These are phyloP conservation scores for Cyberlindnera lachancei DNA, from an alignment of 805 yeast species.

Conservation along the genomic window DNA sequence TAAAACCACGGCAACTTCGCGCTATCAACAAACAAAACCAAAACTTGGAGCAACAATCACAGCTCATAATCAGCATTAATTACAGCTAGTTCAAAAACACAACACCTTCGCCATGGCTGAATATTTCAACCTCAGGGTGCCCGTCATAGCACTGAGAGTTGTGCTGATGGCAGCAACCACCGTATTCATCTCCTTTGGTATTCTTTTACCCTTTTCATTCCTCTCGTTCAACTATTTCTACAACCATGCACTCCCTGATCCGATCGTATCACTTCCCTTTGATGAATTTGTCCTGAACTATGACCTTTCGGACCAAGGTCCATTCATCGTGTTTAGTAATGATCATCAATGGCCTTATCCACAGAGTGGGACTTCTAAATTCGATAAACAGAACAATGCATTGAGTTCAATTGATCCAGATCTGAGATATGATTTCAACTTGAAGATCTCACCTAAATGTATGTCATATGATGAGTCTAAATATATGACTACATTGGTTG, in stretches of 20 bases:
- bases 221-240: conserved; percentile 21
- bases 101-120: conserved; percentile 2
- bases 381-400: conserved; percentile 1
- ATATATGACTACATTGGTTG: not conserved
- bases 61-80: no score
- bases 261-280: conserved; percentile 16
- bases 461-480: not conserved
- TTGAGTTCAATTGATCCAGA: conserved; percentile 7
- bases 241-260: conserved; percentile 17
- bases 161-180: conserved; percentile 12
- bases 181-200: conserved; percentile 7
- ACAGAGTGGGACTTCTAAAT: not conserved
- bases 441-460: conserved; percentile 5
- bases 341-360: not conserved
- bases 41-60: no score
- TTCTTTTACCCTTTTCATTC: conserved; percentile 17
- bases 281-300: conserved; percentile 16
- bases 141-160: conserved; percentile 19
- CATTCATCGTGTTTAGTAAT: conserved; percentile 17
- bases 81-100: no score
- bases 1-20: no score
- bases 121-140: conserved; percentile 16
- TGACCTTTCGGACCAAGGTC: conserved; percentile 14
- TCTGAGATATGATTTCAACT: conserved; percentile 16
- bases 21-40: no score